phyloP scores from a whole-genome alignment of 305 asterid genomes.

The Solanum hybrid region DNA sequence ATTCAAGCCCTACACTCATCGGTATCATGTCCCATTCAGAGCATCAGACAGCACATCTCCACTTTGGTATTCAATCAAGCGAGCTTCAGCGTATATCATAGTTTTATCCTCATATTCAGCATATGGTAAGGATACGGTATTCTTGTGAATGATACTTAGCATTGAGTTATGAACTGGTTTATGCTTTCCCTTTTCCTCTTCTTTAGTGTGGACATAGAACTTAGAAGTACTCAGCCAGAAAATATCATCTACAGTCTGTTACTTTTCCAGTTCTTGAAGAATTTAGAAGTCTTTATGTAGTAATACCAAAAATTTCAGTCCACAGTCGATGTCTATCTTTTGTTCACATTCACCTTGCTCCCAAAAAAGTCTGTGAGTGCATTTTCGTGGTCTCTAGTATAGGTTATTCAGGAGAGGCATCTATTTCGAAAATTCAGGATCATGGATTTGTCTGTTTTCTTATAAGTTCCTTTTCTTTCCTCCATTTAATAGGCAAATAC shows the following conservation, averaged over 20 bases:
- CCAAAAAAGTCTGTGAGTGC: neutral
- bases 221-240: neutral
- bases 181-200: neutral
- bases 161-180: neutral
- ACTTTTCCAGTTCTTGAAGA: neutral
- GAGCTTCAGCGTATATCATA: conserved; percentile 80
- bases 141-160: neutral
- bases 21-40: conserved; percentile 48
- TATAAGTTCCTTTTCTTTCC: neutral
- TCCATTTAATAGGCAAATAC: conserved; percentile 41
- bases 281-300: neutral
- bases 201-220: neutral
- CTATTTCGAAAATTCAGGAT: neutral
- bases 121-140: conserved; percentile 37
- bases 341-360: neutral
- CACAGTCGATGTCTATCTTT: neutral
- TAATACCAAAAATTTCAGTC: neutral
- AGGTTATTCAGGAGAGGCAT: neutral
- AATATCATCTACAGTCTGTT: neutral
- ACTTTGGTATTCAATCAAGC: conserved; percentile 78
- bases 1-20: conserved; percentile 65
- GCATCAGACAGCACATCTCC: conserved; percentile 67
- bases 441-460: neutral
- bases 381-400: neutral
- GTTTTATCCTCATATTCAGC: conserved; percentile 81